Evolutionary conservation across 805 yeast species (phyloP).

Genomic region (Lipomyces lipofer): DNA sequence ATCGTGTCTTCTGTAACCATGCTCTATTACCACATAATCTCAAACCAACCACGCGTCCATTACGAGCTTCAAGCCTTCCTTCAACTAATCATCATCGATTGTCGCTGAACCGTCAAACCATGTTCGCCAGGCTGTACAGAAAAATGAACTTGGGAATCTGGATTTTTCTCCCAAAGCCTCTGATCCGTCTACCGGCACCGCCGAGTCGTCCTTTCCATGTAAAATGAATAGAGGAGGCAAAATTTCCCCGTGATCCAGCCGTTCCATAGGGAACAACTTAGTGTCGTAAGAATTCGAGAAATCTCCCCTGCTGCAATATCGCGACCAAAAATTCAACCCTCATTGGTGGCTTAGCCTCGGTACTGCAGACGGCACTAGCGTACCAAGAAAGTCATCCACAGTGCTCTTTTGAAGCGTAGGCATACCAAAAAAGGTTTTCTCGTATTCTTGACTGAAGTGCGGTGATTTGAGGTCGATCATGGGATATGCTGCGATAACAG

Average conservation of each 20-base stretch:
- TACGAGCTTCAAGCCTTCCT: background rate
- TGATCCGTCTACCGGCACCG: constrained; percentile 14
- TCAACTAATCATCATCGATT: background rate
- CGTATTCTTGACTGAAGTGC: constrained; percentile 9
- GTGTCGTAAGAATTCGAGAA: constrained; percentile 10
- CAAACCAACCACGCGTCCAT: background rate
- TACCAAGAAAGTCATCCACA: constrained; percentile 7
- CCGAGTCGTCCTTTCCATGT: constrained; percentile 17
- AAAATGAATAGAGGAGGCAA: constrained; percentile 16
- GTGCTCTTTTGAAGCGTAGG: constrained; percentile 8
- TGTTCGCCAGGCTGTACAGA: constrained; percentile 17
- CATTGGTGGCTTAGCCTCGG: background rate
- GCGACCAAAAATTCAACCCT: constrained; percentile 13
- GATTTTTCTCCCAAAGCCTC: constrained; percentile 4
- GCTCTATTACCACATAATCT: too few species aligned
- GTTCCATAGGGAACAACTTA: constrained; percentile 14
- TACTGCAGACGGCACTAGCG: too few species aligned
- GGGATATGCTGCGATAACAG: constrained; percentile 5
- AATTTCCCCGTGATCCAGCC: constrained; percentile 6
- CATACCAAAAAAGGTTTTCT: constrained; percentile 11
- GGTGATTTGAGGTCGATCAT: constrained; percentile 13
- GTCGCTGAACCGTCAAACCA: constrained; percentile 9
- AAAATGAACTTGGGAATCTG: constrained; percentile 6
- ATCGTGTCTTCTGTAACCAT: too few species aligned
- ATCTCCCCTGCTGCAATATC: constrained; percentile 17